phyloP scores from a whole-genome alignment of 1,284 basidiomycete species.

The Kalmanozyma brasiliensis region DNA sequence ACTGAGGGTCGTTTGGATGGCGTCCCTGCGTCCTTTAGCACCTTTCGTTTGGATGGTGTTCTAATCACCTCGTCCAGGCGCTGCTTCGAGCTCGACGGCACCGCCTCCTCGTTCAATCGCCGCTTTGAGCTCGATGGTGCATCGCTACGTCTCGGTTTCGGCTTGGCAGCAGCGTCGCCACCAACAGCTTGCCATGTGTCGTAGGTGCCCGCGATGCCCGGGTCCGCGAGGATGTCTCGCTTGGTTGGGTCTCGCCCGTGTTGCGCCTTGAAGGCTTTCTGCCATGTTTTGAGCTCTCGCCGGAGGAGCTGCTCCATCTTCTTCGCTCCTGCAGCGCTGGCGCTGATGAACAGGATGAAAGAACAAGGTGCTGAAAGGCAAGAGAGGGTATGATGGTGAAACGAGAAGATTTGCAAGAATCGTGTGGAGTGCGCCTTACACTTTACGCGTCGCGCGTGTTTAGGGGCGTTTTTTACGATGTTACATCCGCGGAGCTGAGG shows the following conservation, averaged over 20 bases:
- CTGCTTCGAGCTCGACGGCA: slow-evolving; percentile 25
- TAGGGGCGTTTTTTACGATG: background rate
- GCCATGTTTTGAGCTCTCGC: slow-evolving; percentile 52
- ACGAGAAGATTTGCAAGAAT: no score
- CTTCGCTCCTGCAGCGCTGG: no score
- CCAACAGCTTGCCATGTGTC: slow-evolving; percentile 57
- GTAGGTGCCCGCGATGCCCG: slow-evolving; percentile 51
- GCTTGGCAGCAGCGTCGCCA: slow-evolving; percentile 17
- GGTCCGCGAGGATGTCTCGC: slow-evolving; percentile 55
- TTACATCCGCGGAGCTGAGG: background rate
- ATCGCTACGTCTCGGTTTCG: background rate
- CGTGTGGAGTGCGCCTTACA: background rate
- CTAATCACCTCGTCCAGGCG: slow-evolving; percentile 20
- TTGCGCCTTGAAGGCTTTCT: slow-evolving; percentile 37
- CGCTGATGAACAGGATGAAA: no score
- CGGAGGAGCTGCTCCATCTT: slow-evolving; percentile 49
- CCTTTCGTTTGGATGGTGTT: slow-evolving; percentile 30
- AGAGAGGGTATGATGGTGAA: no score
- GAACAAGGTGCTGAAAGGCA: no score
- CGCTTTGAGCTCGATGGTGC: background rate
- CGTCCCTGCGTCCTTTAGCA: background rate
- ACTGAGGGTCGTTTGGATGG: no score
- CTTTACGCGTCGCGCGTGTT: slow-evolving; percentile 11
- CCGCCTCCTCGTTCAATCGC: no score
- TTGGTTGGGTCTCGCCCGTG: slow-evolving; percentile 58